A percentile compares a stretch with the other conserved stretches of the same genome.
These are phyloP conservation scores for Neonectria neomacrospora DNA, from an alignment of 2,329 filamentous ascomycete genomes.

Conservation along the genomic window DNA sequence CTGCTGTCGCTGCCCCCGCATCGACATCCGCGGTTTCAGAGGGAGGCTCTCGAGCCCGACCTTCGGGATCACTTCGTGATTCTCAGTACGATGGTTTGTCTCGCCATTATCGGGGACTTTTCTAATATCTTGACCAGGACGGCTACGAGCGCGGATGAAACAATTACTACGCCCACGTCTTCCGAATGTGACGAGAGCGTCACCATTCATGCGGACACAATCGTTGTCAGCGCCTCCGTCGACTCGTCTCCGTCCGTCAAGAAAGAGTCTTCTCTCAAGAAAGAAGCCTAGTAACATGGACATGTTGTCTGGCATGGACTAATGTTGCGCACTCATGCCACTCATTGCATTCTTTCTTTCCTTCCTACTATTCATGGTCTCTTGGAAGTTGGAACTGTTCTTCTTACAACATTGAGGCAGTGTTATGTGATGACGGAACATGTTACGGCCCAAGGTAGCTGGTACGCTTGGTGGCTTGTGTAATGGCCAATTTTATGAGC, in stretches of 20 bases:
- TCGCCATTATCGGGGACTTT: slow-evolving; percentile 38
- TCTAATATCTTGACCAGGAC: slow-evolving; percentile 52
- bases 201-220: slow-evolving; percentile 64
- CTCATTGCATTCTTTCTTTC: slow-evolving; percentile 19
- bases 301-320: background rate
- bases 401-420: slow-evolving; percentile 38
- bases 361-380: slow-evolving; percentile 25
- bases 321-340: slow-evolving; percentile 6
- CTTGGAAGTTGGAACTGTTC: slow-evolving; percentile 40
- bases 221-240: slow-evolving; percentile 55
- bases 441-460: slow-evolving; percentile 52
- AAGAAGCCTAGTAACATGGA: slow-evolving; percentile 39
- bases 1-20: slow-evolving; percentile 5
- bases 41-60: slow-evolving; percentile 43
- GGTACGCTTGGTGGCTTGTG: slow-evolving; percentile 48
- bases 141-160: slow-evolving; percentile 52
- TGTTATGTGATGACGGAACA: slow-evolving; percentile 49
- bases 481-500: slow-evolving; percentile 48
- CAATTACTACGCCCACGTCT: slow-evolving; percentile 53
- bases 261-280: slow-evolving; percentile 49
- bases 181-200: slow-evolving; percentile 65
- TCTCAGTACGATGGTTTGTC: slow-evolving; percentile 50
- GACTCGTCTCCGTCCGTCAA: slow-evolving; percentile 61
- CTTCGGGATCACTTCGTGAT: slow-evolving; percentile 48
- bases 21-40: slow-evolving; percentile 45